Percentiles rank a stretch among this genome's conserved stretches.
Conservation (phyloP, 2,329 filamentous ascomycete genomes). For the Mariannaea sp. region DNA sequence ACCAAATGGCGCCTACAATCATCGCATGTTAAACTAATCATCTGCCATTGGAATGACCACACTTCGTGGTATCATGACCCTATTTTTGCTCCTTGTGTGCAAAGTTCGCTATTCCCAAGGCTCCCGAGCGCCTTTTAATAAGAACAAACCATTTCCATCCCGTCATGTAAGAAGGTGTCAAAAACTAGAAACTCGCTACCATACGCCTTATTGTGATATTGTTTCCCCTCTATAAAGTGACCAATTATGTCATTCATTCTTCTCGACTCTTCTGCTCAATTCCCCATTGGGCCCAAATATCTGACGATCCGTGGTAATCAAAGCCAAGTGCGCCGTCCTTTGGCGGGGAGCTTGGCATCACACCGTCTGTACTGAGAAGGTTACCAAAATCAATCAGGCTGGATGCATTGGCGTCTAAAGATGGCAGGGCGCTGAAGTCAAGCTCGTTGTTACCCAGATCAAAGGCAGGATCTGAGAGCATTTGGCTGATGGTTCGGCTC, state of each 20-base stretch:
- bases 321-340: conserved; percentile 36
- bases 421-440: conserved; percentile 48
- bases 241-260: no score
- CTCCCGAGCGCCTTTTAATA: conserved; percentile 7
- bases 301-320: conserved; percentile 39
- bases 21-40: not conserved
- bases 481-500: conserved; percentile 65
- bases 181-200: conserved; percentile 25
- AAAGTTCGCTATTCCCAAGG: not conserved
- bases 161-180: conserved; percentile 23
- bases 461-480: conserved; percentile 63
- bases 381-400: conserved; percentile 53
- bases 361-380: conserved; percentile 53
- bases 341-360: conserved; percentile 56
- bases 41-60: conserved; percentile 1
- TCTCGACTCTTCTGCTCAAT: conserved; percentile 27
- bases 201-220: no score
- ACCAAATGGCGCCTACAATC: no score
- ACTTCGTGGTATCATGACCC: conserved; percentile 6
- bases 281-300: conserved; percentile 41
- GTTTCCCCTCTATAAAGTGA: no score
- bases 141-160: conserved; percentile 19
- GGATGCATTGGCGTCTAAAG: conserved; percentile 45
- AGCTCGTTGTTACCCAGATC: conserved; percentile 49
- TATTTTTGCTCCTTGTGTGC: not conserved